Percentiles rank a stretch among this genome's conserved stretches.
phyloP scores from a whole-genome alignment of 176 grass and related monocot species.

The Oropetium thomaeum region DNA sequence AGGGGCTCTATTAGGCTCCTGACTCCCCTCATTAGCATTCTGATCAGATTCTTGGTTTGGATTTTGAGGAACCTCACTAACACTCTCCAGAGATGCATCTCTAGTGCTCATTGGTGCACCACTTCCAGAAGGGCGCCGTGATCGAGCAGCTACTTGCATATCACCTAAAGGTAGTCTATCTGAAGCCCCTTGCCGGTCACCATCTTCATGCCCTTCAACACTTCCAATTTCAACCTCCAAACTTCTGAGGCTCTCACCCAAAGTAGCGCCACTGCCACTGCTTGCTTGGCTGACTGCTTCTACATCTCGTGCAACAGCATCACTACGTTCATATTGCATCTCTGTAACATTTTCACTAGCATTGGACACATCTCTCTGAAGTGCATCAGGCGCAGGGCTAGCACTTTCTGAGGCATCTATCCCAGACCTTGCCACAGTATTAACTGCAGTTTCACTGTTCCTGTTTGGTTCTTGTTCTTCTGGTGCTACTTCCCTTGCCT shows the following conservation, averaged over 20 bases:
- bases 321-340: constrained; percentile 88
- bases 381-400: constrained; percentile 45
- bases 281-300: constrained; percentile 97
- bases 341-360: constrained; percentile 75
- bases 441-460: constrained; percentile 53
- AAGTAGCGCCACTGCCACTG: constrained; percentile 94
- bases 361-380: constrained; percentile 59
- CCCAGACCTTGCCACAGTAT: constrained; percentile 22
- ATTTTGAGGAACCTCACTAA: constrained; percentile 73
- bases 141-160: constrained; percentile 47
- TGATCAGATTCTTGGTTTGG: constrained; percentile 63
- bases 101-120: constrained; percentile 38
- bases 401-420: constrained; percentile 45
- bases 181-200: constrained; percentile 67
- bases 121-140: constrained; percentile 60
- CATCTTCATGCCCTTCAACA: constrained; percentile 96
- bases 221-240: constrained; percentile 99
- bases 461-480: constrained; percentile 28
- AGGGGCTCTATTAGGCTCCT: constrained; percentile 48
- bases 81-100: constrained; percentile 75
- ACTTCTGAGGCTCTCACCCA: constrained; percentile 93
- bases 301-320: constrained; percentile 65
- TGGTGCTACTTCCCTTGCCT: constrained; percentile 52
- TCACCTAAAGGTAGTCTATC: constrained; percentile 64
- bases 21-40: constrained; percentile 45